Conservation (phyloP, 2,329 filamentous ascomycete genomes). For the Apiospora koreana region DNA sequence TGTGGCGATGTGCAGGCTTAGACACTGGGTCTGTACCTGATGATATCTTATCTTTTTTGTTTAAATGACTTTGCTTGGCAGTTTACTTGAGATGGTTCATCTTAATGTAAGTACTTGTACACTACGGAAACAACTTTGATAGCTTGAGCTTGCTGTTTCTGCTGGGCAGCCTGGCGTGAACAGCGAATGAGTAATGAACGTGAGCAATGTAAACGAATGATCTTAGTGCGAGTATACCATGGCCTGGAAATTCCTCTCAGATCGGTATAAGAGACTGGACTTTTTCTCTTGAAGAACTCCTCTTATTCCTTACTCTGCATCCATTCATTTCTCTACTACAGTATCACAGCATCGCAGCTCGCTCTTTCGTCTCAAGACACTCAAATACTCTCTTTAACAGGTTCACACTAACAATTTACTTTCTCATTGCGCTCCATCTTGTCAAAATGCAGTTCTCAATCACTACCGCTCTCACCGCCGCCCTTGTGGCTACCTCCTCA, state of each 20-base stretch:
- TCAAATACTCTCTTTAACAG: background rate
- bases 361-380: background rate
- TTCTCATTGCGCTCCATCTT: background rate
- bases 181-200: too few relatives aligned
- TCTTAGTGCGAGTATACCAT: background rate
- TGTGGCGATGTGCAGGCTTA: too few relatives aligned
- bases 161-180: too few relatives aligned
- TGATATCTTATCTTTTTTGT: too few relatives aligned
- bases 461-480: background rate
- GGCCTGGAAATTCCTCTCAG: background rate
- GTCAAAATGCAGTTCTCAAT: conserved; percentile 6
- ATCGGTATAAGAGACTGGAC: background rate
- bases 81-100: too few relatives aligned
- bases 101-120: too few relatives aligned
- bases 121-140: too few relatives aligned
- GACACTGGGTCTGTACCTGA: too few relatives aligned
- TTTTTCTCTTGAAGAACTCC: background rate
- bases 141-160: too few relatives aligned
- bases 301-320: background rate
- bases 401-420: background rate
- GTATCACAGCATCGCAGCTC: too few relatives aligned
- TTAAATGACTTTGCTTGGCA: too few relatives aligned
- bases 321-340: background rate
- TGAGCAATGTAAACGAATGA: background rate
- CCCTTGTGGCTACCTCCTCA: background rate